phyloP scores from a whole-genome alignment of 2,329 filamentous ascomycete genomes.

The Fusarium sp. region DNA sequence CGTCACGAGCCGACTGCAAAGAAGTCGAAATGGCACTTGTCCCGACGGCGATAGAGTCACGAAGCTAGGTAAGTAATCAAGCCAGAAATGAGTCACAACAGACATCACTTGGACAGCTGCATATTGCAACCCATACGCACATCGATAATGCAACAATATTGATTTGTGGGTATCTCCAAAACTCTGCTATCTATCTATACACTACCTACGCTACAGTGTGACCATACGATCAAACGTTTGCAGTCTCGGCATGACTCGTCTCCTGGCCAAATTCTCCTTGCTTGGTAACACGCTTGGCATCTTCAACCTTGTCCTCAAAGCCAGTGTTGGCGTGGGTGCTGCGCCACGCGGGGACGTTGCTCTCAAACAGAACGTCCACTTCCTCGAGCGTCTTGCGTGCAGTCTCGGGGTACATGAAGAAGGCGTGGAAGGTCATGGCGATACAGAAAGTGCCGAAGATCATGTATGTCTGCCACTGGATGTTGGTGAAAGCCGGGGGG shows the following conservation, averaged over 20 bases:
- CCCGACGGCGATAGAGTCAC: too few relatives aligned
- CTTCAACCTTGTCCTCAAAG: constrained; percentile 35
- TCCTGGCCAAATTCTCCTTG: constrained; percentile 31
- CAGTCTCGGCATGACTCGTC: constrained; percentile 36
- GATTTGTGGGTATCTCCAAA: neutral
- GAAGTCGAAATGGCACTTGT: too few relatives aligned
- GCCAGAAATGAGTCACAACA: too few relatives aligned
- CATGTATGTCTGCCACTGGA: constrained; percentile 63
- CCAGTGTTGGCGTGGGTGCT: constrained; percentile 23
- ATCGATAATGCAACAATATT: neutral
- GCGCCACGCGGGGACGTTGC: constrained; percentile 39
- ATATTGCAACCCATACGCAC: too few relatives aligned
- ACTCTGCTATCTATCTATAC: neutral
- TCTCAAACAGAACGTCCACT: constrained; percentile 39
- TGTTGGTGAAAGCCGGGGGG: constrained; percentile 53
- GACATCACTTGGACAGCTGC: too few relatives aligned
- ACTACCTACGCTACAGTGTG: neutral
- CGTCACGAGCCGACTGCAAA: too few relatives aligned
- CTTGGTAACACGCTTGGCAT: constrained; percentile 34
- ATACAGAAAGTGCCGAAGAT: constrained; percentile 57
- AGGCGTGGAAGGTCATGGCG: constrained; percentile 56
- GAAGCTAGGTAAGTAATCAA: too few relatives aligned
- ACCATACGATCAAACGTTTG: neutral
- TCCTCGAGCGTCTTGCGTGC: constrained; percentile 48
- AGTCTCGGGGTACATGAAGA: constrained; percentile 68